phyloP scores from a whole-genome alignment of 495 filamentous ascomycete genomes.

The Penicillium goetzii region DNA sequence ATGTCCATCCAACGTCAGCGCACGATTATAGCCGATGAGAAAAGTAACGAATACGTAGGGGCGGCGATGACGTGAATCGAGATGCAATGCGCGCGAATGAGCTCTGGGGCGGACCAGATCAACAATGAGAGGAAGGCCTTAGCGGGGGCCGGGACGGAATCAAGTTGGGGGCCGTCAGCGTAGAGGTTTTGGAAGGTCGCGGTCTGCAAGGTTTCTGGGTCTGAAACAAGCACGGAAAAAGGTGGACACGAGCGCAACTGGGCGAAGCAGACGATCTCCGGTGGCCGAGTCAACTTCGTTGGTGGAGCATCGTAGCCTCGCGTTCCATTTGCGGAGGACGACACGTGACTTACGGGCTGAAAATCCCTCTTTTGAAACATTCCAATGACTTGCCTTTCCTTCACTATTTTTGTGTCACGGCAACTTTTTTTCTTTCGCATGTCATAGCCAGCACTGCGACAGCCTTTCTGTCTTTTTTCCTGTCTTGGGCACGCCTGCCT shows the following conservation, averaged over 20 bases:
- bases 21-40: constrained; percentile 12
- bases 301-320: constrained; percentile 17
- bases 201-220: constrained; percentile 3
- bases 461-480: neutral
- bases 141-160: neutral
- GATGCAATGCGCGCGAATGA: constrained; percentile 6
- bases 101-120: neutral
- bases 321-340: constrained; percentile 30
- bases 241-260: constrained; percentile 3
- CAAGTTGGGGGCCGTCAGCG: constrained; percentile 5
- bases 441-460: constrained; percentile 10
- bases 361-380: constrained; percentile 30
- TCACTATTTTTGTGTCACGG: constrained; percentile 17
- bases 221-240: neutral
- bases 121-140: constrained; percentile 1
- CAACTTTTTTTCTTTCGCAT: constrained; percentile 11
- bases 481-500: constrained; percentile 10
- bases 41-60: neutral
- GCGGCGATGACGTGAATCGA: constrained; percentile 9
- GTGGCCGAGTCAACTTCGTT: constrained; percentile 9
- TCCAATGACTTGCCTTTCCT: constrained; percentile 17
- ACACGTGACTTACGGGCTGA: constrained; percentile 28
- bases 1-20: constrained; percentile 41
- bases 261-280: constrained; percentile 3
- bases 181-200: neutral